Conservation (phyloP, 179 eudicot genomes). For the Beta corolliflora region DNA sequence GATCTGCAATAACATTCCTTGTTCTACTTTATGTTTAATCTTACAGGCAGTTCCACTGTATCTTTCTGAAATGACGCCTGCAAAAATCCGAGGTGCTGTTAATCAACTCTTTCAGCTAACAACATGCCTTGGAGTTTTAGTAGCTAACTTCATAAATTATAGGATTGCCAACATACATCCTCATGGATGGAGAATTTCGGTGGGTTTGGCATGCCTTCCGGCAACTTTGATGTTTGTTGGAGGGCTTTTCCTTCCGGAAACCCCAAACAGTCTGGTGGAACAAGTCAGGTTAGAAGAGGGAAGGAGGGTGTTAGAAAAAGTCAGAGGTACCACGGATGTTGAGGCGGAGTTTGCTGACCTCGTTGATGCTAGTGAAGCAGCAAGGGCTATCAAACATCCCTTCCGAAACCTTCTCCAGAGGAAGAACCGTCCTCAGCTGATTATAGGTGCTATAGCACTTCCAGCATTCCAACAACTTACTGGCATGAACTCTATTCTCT, state of each 20-base stretch:
- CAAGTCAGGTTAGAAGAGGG: constrained; percentile 72
- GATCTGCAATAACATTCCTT: not conserved
- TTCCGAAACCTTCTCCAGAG: constrained; percentile 66
- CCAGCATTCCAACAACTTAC: constrained; percentile 95
- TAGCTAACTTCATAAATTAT: constrained; percentile 85
- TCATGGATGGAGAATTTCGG: constrained; percentile 94
- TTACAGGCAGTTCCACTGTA: constrained; percentile 88
- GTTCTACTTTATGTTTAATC: not conserved
- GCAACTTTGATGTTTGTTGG: constrained; percentile 87
- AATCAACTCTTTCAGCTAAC: constrained; percentile 94
- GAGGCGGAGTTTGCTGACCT: constrained; percentile 68
- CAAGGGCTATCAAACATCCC: constrained; percentile 72
- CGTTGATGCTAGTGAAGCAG: constrained; percentile 80
- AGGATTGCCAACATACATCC: constrained; percentile 77
- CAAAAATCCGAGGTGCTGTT: constrained; percentile 80
- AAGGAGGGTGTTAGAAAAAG: constrained; percentile 66
- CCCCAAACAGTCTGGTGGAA: constrained; percentile 93
- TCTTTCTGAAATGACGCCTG: constrained; percentile 96
- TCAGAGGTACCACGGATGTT: constrained; percentile 74
- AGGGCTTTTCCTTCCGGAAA: constrained; percentile 89
- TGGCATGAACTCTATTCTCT: constrained; percentile 85
- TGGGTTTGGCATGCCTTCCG: constrained; percentile 83
- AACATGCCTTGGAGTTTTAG: constrained; percentile 78
- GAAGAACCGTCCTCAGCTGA: constrained; percentile 74
- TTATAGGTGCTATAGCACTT: constrained; percentile 70